Percentiles rank a stretch among this genome's conserved stretches.
Evolutionary conservation across 116 monocot genomes (phyloP).

Genomic region (Iris pallida): DNA sequence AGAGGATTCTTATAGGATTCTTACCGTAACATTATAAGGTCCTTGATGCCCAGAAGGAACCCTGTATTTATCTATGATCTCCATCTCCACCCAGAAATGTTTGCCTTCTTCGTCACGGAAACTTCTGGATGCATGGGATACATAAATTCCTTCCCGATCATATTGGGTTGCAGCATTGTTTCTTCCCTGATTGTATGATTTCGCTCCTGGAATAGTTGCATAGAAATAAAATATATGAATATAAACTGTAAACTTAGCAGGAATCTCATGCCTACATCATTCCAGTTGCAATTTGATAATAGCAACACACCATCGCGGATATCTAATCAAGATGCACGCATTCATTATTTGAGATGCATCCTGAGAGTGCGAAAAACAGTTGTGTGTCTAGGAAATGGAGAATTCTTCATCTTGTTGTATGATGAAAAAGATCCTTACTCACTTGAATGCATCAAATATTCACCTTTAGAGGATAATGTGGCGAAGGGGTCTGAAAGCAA

Average conservation of each 20-base stretch:
- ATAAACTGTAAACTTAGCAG: no score
- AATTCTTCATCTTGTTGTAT: no score
- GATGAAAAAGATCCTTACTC: neutral
- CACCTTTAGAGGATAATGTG: constrained; percentile 95
- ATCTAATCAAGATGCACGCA: no score
- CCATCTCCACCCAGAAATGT: constrained; percentile 94
- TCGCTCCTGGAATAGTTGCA: constrained; percentile 53
- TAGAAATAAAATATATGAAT: no score
- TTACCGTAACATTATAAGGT: constrained; percentile 96
- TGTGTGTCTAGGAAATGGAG: no score
- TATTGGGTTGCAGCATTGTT: constrained; percentile 71
- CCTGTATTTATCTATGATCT: constrained; percentile 85
- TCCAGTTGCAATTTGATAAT: no score
- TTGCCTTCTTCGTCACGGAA: constrained; percentile 97
- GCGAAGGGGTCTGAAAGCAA: constrained; percentile 85
- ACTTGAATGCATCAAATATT: neutral
- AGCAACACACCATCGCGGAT: no score
- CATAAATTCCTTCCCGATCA: constrained; percentile 83
- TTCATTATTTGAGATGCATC: no score
- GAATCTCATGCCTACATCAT: no score
- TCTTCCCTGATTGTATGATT: constrained; percentile 78
- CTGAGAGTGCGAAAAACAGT: no score
- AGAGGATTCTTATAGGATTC: constrained; percentile 29
- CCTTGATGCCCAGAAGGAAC: constrained; percentile 76
- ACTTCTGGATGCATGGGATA: constrained; percentile 55